Conservation (phyloP, 2,329 filamentous ascomycete genomes). For the Penicillium sp. region DNA sequence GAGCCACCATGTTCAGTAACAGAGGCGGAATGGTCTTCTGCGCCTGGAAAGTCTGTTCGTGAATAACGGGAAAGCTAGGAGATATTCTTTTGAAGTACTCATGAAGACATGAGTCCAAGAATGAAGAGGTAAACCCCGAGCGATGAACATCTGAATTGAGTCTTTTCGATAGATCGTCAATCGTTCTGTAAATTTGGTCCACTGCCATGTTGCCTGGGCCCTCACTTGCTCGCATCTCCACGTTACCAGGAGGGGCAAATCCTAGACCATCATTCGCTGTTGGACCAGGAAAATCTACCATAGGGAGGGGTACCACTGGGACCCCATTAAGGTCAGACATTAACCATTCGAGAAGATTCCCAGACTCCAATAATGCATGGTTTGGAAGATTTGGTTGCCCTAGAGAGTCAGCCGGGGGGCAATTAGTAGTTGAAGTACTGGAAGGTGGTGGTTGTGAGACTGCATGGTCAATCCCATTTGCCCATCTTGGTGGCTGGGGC, state of each 20-base stretch:
- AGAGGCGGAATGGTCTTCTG: constrained; percentile 16
- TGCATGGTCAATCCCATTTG: not conserved
- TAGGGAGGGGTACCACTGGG: constrained; percentile 7
- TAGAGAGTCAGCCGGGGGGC: not conserved
- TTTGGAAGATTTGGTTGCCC: not conserved
- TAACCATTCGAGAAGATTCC: constrained; percentile 15
- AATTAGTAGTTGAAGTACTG: not conserved
- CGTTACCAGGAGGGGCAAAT: not conserved
- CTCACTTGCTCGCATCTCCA: not conserved
- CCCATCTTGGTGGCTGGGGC: not conserved
- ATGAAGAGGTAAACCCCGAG: constrained; percentile 17
- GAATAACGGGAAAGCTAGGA: constrained; percentile 17
- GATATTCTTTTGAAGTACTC: constrained; percentile 18
- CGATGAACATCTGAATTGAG: constrained; percentile 16
- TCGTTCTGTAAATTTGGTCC: constrained; percentile 15
- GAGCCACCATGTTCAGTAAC: constrained; percentile 21
- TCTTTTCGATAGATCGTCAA: constrained; percentile 19
- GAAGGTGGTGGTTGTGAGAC: not conserved
- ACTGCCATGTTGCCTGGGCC: constrained; percentile 14
- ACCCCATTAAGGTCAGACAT: constrained; percentile 12
- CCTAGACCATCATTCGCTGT: not conserved
- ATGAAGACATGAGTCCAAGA: constrained; percentile 19
- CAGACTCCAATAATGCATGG: constrained; percentile 4
- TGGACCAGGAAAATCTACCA: constrained; percentile 1
- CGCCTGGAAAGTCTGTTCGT: constrained; percentile 14